A percentile compares a stretch with the other conserved stretches of the same genome.
These are phyloP conservation scores for Paecilomyces sp. DNA, from an alignment of 2,329 filamentous ascomycete species.

Conservation along the genomic window DNA sequence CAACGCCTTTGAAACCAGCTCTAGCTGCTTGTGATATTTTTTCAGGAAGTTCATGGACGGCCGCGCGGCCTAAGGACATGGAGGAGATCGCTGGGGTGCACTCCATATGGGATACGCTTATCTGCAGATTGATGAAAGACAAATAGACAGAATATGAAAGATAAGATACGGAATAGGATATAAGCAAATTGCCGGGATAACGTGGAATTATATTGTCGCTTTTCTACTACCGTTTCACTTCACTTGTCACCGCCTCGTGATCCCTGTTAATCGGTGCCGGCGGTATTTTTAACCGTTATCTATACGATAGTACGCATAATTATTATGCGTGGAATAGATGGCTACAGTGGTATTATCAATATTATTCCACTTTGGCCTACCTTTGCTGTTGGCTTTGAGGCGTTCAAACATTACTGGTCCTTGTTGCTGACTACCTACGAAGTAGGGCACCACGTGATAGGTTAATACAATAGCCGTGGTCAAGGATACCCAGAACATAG, in stretches of 20 bases:
- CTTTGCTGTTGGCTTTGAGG: neutral
- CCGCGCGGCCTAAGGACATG: slow-evolving; percentile 66
- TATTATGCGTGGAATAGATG: neutral
- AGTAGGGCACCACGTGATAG: neutral
- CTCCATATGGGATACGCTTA: neutral
- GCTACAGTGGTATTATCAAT: neutral
- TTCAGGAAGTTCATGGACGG: slow-evolving; percentile 57
- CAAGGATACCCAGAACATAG: neutral
- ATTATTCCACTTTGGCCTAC: neutral
- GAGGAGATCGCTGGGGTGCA: slow-evolving; percentile 58
- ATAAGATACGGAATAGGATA: neutral
- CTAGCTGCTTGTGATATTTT: slow-evolving; percentile 61
- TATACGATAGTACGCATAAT: neutral
- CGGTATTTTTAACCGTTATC: neutral
- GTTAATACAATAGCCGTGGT: neutral
- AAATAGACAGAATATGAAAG: neutral
- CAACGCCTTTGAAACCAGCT: slow-evolving; percentile 62
- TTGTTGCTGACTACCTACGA: neutral
- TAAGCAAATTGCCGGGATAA: neutral
- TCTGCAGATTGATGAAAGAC: neutral
- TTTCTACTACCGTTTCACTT: neutral
- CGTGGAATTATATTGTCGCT: neutral
- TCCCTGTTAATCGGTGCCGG: neutral
- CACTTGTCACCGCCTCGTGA: neutral
- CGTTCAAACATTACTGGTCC: neutral